Evolutionary conservation across 2,329 filamentous ascomycete species (phyloP), one percentile per base, ranked within the genome.

Genomic region (Monosporascus cannonballus): DNA sequence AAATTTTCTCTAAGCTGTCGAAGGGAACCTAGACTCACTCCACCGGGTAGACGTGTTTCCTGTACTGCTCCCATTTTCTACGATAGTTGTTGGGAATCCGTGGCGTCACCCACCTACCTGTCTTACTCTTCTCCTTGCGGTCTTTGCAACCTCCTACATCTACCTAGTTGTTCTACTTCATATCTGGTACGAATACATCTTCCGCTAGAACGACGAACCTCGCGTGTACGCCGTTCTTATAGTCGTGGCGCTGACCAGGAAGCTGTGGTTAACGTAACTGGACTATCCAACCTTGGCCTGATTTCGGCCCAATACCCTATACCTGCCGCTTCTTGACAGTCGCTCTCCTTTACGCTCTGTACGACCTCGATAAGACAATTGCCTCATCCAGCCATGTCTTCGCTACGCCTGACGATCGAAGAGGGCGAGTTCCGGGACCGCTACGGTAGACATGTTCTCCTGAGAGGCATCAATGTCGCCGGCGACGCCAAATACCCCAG

Each of bases 391-490:
- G 41, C 39, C 59, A 96, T 96, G 90, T 76, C 86, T 55, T 76
- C 83, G 22, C 81, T 93, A 50, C 85, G 88, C 50, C 77, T 99
- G 49, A 84, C 82, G 24, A 93, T 99, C 63, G 90, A 96, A 64
- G 87, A 94, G 59, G 85, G 84, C 56, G 84, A 84, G 60, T 96
- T 99, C 71, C 84, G 89, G 56, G 95, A 99, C 69, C 69, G 76
- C 15, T 74, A 90, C 59, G 87, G 91, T 59, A 86, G 94, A 56
- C 89, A 97, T 71, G 83, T 99, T 52, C 87, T 90, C 2, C 78
- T 99, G 45, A 86, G 94, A 58, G 94, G 94, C 59, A 96, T 99
- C 76, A 99, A 99, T 67, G 82, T 95, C 57, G 91, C 92, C 38
- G 90, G 84, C 58, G 93, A 97, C 67, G 85, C 89, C 64, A 99